Percentiles rank a stretch among this genome's conserved stretches.
Conservation (phyloP, 2,329 filamentous ascomycete genomes). For the Verruconis gallopava region DNA sequence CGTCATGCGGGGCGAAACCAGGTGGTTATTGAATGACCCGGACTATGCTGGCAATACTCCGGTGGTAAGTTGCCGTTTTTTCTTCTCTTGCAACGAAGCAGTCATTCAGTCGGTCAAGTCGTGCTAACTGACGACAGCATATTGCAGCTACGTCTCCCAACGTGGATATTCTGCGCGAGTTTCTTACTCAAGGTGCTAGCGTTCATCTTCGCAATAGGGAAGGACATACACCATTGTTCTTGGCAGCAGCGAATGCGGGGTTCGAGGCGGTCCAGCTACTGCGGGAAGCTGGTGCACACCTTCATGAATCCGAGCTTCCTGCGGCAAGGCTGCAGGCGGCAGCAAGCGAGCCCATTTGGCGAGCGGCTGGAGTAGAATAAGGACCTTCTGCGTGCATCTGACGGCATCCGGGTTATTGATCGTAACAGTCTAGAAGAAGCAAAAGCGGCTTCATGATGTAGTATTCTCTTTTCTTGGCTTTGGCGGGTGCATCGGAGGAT, state of each 20-base stretch:
- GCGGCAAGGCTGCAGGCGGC: constrained; percentile 34
- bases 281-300: constrained; percentile 43
- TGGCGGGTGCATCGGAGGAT: too few relatives aligned
- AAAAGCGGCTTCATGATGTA: too few relatives aligned
- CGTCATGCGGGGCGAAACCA: constrained; percentile 53
- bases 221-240: constrained; percentile 45
- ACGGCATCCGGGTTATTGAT: too few relatives aligned
- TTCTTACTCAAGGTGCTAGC: constrained; percentile 43
- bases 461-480: too few relatives aligned
- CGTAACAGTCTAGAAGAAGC: too few relatives aligned
- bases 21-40: constrained; percentile 56
- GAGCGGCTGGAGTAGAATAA: constrained; percentile 11
- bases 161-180: constrained; percentile 40
- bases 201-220: constrained; percentile 47
- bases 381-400: too few relatives aligned
- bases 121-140: constrained; percentile 28
- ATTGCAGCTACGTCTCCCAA: constrained; percentile 44
- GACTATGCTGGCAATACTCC: constrained; percentile 74
- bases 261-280: constrained; percentile 41
- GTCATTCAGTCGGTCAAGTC: neutral
- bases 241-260: constrained; percentile 42
- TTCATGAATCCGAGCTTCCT: constrained; percentile 43
- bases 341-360: constrained; percentile 10
- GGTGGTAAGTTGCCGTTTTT: constrained; percentile 24
- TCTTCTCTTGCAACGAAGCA: neutral